phyloP scores from a whole-genome alignment of 768 basidiomycete species.

The Xerocomellus chrysenteron region DNA sequence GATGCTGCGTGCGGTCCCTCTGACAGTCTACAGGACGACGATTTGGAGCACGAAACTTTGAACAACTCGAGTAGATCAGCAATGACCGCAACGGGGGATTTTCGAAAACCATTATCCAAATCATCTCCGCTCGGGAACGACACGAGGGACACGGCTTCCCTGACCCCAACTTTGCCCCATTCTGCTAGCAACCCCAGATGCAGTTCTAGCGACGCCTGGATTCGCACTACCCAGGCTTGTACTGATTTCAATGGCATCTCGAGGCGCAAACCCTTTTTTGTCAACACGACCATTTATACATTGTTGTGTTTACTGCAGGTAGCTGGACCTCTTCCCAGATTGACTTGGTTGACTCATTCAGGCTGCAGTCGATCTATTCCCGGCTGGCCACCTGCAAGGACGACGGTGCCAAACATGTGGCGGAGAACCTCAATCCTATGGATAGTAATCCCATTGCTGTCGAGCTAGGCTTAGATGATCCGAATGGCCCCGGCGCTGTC shows the following conservation, averaged over 20 bases:
- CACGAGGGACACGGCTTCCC: slow-evolving; percentile 30
- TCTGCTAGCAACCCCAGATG: background rate
- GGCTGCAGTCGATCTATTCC: slow-evolving; percentile 76
- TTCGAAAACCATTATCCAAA: slow-evolving; percentile 78
- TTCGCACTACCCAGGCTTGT: slow-evolving; percentile 38
- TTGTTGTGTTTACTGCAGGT: slow-evolving; percentile 88
- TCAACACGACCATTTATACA: slow-evolving; percentile 91
- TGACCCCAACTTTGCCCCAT: slow-evolving; percentile 16
- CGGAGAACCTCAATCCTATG: slow-evolving; percentile 61
- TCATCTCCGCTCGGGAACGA: slow-evolving; percentile 51
- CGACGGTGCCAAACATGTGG: slow-evolving; percentile 68
- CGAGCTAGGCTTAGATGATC: slow-evolving; percentile 82
- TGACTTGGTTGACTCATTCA: slow-evolving; percentile 5
- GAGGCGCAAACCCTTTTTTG: slow-evolving; percentile 70
- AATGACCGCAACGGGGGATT: slow-evolving; percentile 58
- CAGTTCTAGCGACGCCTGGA: slow-evolving; percentile 54
- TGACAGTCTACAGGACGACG: slow-evolving; percentile 44
- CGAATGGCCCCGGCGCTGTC: slow-evolving; percentile 68
- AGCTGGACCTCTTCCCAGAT: slow-evolving; percentile 5
- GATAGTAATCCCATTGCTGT: slow-evolving; percentile 80
- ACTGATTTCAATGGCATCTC: slow-evolving; percentile 27
- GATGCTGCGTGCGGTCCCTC: slow-evolving; percentile 60
- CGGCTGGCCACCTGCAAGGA: slow-evolving; percentile 85
- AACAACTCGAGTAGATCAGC: slow-evolving; percentile 40
- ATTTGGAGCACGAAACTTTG: slow-evolving; percentile 27